phyloP scores from a whole-genome alignment of 1,284 basidiomycete species.

The Crepidotus sp. region DNA sequence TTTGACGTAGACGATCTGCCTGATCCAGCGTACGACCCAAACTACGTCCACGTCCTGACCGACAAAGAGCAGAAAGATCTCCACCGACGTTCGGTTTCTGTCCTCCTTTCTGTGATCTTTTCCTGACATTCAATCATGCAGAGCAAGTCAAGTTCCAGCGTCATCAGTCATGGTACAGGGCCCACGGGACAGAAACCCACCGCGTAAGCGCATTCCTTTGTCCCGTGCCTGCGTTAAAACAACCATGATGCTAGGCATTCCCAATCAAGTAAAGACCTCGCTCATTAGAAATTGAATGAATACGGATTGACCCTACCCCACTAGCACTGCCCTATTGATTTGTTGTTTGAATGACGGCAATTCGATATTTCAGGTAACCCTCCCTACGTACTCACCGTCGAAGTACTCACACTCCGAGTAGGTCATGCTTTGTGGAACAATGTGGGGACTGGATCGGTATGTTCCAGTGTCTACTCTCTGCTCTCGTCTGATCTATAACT shows the following conservation, averaged over 20 bases:
- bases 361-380: slow-evolving; percentile 63
- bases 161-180: slow-evolving; percentile 79
- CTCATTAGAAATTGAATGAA: neutral
- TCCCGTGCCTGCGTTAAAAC: slow-evolving; percentile 6
- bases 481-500: neutral
- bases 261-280: slow-evolving; percentile 52
- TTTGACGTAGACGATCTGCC: slow-evolving; percentile 71
- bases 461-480: slow-evolving; percentile 3
- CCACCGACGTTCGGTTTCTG: slow-evolving; percentile 46
- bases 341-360: slow-evolving; percentile 71
- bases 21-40: slow-evolving; percentile 64
- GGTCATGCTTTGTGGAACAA: slow-evolving; percentile 66
- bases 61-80: slow-evolving; percentile 65
- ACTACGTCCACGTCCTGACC: slow-evolving; percentile 68
- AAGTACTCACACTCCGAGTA: slow-evolving; percentile 19
- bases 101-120: neutral
- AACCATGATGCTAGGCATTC: slow-evolving; percentile 50
- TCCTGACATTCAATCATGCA: slow-evolving; percentile 22
- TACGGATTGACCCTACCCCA: slow-evolving; percentile 10
- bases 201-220: slow-evolving; percentile 34
- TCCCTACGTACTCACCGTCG: neutral
- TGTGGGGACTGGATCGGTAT: slow-evolving; percentile 73
- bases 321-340: slow-evolving; percentile 52
- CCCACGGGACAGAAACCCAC: slow-evolving; percentile 82
- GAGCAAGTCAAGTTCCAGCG: slow-evolving; percentile 62